phyloP scores from a whole-genome alignment of 2,329 filamentous ascomycete genomes.

The Colletotrichum sp. region DNA sequence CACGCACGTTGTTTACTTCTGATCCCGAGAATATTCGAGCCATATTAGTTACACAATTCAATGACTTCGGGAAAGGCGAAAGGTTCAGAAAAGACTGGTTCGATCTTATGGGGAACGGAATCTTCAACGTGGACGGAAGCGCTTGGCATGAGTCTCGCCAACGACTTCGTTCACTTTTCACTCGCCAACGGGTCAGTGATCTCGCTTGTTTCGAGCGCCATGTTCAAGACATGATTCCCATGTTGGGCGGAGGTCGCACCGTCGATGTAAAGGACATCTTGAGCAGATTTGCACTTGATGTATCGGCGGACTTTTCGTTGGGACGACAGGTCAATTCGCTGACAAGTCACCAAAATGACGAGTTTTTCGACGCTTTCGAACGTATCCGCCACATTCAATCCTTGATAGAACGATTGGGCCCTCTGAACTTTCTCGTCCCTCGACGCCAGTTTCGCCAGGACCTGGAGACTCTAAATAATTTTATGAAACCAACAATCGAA shows the following conservation, averaged over 20 bases:
- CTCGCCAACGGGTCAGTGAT: conserved; percentile 49
- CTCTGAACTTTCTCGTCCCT: conserved; percentile 63
- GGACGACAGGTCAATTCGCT: conserved; percentile 57
- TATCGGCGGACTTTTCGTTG: conserved; percentile 71
- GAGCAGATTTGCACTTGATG: conserved; percentile 63
- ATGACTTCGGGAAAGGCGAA: conserved; percentile 54
- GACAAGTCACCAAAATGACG: conserved; percentile 52
- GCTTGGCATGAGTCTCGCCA: conserved; percentile 57
- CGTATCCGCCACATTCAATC: conserved; percentile 70
- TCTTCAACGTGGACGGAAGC: conserved; percentile 57
- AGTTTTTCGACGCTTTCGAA: conserved; percentile 69
- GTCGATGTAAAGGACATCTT: conserved; percentile 59
- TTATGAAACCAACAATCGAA: conserved; percentile 73
- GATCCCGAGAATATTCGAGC: conserved; percentile 56
- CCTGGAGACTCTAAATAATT: conserved; percentile 68
- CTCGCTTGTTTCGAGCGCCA: conserved; percentile 65
- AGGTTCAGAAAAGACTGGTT: conserved; percentile 45
- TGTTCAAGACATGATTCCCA: conserved; percentile 59
- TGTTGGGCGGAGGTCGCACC: conserved; percentile 57
- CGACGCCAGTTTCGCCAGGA: conserved; percentile 62
- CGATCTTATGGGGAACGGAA: conserved; percentile 58
- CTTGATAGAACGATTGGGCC: conserved; percentile 41
- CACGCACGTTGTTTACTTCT: conserved; percentile 43
- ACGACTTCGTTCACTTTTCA: conserved; percentile 59
- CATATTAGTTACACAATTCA: conserved; percentile 57